Evolutionary conservation across 2,329 filamentous ascomycete species (phyloP), one percentile per base, ranked within the genome.

Genomic region (Cladosporium sp.): DNA sequence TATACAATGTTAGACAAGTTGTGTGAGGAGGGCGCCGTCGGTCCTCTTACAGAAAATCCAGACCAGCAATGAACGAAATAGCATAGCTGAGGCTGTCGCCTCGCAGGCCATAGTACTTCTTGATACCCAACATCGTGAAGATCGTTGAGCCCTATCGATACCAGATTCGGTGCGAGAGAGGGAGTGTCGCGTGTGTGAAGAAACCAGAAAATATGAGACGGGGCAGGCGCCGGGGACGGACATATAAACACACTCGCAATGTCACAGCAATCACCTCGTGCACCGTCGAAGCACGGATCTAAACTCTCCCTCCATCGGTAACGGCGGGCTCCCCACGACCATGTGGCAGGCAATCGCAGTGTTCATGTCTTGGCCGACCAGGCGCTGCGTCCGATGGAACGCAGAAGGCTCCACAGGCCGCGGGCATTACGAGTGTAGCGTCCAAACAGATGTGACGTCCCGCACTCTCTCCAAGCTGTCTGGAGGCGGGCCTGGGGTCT

Each of bases 41-140:
- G 14, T 36, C 1, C 8, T 11, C 60, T 63, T 61, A 56, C 65
- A 64, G 55, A 52, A 72, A 71, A 60, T 77, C 76, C 60, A 76
- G 69, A 42, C 76, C 76, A 34, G 76, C 76, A 60, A 78, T 72
- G 14, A 76, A 58, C 28, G 74, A 74, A 63, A 79, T 76, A 49
- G 75, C 75, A 30, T 76, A 64, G 58, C 76, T 74, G 37, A 78
- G 70, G 51, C 66, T 67, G 49, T 67, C 67, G 70, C 76, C 76
- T 63, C 68, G 69, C 17, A 78, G 70, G 67, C 75, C 75, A 60
- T 75, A 70, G 60, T 73, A 77, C 20, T 65, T 68, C 59, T 64
- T 65, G 20, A 56, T 9, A 38, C 54, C 54, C 42, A 56, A 28
- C 54, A 56, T 56, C 22, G 15, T 56, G 34, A 15, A 6, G 30